Conservation (phyloP, 208 protist species). For the Crithidia thermophila region DNA sequence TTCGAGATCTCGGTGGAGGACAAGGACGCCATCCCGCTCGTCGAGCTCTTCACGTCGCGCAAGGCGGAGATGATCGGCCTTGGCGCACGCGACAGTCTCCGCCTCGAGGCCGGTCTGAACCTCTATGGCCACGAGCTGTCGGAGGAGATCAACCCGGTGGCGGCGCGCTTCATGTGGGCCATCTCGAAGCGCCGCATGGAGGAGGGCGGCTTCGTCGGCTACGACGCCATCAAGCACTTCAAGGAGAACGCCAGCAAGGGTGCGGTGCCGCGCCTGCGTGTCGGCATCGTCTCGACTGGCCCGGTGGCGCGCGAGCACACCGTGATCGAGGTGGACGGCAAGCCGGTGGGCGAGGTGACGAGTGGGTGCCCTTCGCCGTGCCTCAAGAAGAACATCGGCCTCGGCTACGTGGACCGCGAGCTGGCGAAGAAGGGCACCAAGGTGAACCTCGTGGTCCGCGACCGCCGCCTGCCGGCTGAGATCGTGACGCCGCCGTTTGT, state of each 20-base stretch:
- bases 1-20: slow-evolving; percentile 95
- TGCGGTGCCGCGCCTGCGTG: slow-evolving; percentile 74
- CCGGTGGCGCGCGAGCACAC: slow-evolving; percentile 89
- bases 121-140: slow-evolving; percentile 98
- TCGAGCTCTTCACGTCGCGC: slow-evolving; percentile 58
- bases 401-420: slow-evolving; percentile 90
- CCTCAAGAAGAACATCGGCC: slow-evolving; percentile 90
- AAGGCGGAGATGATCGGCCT: slow-evolving; percentile 87
- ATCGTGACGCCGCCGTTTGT: slow-evolving; percentile 95
- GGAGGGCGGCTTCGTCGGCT: slow-evolving; percentile 95
- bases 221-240: slow-evolving; percentile 75
- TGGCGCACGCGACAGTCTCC: slow-evolving; percentile 95
- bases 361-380: slow-evolving; percentile 90
- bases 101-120: slow-evolving; percentile 97
- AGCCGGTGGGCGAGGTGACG: slow-evolving; percentile 90
- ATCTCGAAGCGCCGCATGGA: slow-evolving; percentile 94
- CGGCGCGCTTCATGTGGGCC: slow-evolving; percentile 95
- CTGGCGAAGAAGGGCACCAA: slow-evolving; percentile 74
- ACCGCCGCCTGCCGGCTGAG: slow-evolving; percentile 65
- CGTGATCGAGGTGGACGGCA: slow-evolving; percentile 64
- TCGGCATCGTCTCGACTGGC: slow-evolving; percentile 91
- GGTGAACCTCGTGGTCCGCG: slow-evolving; percentile 91
- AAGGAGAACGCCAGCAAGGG: slow-evolving; percentile 38
- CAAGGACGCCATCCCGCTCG: slow-evolving; percentile 49
- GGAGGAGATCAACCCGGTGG: slow-evolving; percentile 93